Percentiles rank a stretch among this genome's conserved stretches.
These are phyloP conservation scores for Colletotrichum neosansevieriae DNA, from an alignment of 2,329 filamentous ascomycete species.

Conservation along the genomic window DNA sequence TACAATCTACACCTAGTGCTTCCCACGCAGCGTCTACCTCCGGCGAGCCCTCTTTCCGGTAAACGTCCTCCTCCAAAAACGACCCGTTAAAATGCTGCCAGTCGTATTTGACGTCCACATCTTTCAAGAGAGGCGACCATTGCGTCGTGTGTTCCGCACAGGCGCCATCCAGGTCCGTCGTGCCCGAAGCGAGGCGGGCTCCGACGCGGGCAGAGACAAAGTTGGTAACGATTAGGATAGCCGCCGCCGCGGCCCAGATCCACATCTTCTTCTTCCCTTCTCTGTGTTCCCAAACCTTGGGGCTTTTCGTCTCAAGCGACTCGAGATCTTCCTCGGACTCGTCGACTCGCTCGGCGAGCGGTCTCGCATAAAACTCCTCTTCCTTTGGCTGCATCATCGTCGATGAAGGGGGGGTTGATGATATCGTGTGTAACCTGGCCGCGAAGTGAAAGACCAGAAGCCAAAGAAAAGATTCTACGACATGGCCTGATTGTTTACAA, in stretches of 20 bases:
- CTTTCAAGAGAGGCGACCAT: slow-evolving; percentile 52
- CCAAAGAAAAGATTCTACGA: background rate
- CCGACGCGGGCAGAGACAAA: slow-evolving; percentile 42
- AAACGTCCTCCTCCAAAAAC: slow-evolving; percentile 66
- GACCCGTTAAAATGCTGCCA: slow-evolving; percentile 65
- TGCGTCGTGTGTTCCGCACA: slow-evolving; percentile 51
- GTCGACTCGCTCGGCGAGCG: slow-evolving; percentile 37
- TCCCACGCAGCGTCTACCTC: slow-evolving; percentile 71
- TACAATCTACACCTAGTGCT: slow-evolving; percentile 58
- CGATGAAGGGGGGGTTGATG: slow-evolving; percentile 14
- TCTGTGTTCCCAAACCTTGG: slow-evolving; percentile 13
- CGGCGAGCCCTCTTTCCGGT: slow-evolving; percentile 60
- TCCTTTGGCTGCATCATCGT: slow-evolving; percentile 40
- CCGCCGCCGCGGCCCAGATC: slow-evolving; percentile 14
- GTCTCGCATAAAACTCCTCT: slow-evolving; percentile 14
- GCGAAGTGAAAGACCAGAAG: background rate
- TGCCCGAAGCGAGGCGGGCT: slow-evolving; percentile 36
- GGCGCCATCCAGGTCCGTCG: slow-evolving; percentile 40
- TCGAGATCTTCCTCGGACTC: slow-evolving; percentile 42
- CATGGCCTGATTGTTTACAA: background rate
- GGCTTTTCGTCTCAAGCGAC: slow-evolving; percentile 16
- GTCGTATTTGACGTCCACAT: slow-evolving; percentile 49
- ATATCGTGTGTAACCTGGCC: background rate
- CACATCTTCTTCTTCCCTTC: slow-evolving; percentile 7
- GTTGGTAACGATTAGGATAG: slow-evolving; percentile 33